A percentile compares a stretch with the other conserved stretches of the same genome.
Conservation (phyloP, 2,329 filamentous ascomycete species). For the Botryotinia narcissicola region DNA sequence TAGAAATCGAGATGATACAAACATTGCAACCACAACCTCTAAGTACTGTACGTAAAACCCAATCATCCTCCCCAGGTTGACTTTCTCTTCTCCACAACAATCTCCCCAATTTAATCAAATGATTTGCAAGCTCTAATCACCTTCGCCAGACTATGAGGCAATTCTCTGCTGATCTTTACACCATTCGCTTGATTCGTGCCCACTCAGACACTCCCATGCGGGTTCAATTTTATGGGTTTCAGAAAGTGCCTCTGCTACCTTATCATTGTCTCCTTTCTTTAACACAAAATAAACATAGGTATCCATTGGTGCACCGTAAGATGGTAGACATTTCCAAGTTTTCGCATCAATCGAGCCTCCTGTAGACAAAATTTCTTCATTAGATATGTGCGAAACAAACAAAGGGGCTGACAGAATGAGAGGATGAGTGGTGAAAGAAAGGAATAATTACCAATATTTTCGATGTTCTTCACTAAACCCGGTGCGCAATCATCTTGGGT, state of each 20-base stretch:
- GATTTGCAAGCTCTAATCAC: neutral
- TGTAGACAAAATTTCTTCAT: neutral
- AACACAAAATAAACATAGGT: neutral
- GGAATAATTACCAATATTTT: neutral
- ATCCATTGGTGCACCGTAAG: neutral
- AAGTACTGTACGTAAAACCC: neutral
- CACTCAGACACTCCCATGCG: neutral
- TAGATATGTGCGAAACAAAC: neutral
- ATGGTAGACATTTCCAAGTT: neutral
- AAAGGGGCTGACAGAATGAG: neutral
- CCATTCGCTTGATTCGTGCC: too few species aligned
- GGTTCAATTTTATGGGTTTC: neutral
- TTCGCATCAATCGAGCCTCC: neutral
- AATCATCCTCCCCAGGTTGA: neutral
- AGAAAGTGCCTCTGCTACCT: neutral
- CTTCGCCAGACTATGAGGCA: neutral
- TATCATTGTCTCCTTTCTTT: neutral
- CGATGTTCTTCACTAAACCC: neutral
- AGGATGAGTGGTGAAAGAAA: neutral
- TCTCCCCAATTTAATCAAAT: neutral
- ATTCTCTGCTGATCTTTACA: neutral
- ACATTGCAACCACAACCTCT: fast-evolving
- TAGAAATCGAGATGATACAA: neutral
- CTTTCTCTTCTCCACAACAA: neutral
- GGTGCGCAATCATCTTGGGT: neutral